A percentile compares a stretch with the other conserved stretches of the same genome.
Conservation (phyloP, 768 basidiomycete genomes). For the Pleurotus cornucopiae region DNA sequence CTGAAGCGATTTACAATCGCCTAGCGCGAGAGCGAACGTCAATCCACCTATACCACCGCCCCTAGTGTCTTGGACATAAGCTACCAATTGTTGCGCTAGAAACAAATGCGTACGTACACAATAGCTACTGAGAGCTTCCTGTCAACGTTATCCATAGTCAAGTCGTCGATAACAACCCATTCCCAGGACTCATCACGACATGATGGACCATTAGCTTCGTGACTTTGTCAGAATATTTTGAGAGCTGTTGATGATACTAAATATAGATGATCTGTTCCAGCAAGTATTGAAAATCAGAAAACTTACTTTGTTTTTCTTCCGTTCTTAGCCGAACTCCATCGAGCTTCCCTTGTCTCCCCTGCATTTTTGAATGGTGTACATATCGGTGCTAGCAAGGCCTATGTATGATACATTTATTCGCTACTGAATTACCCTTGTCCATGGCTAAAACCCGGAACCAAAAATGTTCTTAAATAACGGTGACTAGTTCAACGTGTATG, state of each 20-base stretch:
- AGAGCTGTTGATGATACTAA: slow-evolving; percentile 2
- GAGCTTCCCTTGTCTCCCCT: no score
- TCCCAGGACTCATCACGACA: neutral
- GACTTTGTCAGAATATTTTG: neutral
- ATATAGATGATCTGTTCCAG: neutral
- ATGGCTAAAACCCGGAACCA: slow-evolving; percentile 10
- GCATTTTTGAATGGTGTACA: no score
- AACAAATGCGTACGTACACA: slow-evolving; percentile 9
- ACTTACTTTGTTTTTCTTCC: no score
- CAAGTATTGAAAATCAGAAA: no score
- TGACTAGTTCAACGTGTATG: neutral
- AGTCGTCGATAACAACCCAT: neutral
- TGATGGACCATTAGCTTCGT: no score
- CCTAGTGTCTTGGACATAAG: slow-evolving; percentile 11
- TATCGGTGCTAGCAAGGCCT: neutral
- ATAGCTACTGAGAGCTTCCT: slow-evolving; percentile 10
- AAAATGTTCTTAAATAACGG: neutral
- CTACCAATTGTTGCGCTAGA: neutral
- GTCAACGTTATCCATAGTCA: neutral
- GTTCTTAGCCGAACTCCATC: no score
- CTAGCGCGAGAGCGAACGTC: slow-evolving; percentile 20
- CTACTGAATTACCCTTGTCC: slow-evolving; percentile 15
- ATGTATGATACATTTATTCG: slow-evolving; percentile 1
- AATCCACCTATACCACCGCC: slow-evolving; percentile 28
- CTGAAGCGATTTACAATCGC: slow-evolving; percentile 22